Conservation (phyloP, 306 rosid species). For the Adenanthera pavonina region DNA sequence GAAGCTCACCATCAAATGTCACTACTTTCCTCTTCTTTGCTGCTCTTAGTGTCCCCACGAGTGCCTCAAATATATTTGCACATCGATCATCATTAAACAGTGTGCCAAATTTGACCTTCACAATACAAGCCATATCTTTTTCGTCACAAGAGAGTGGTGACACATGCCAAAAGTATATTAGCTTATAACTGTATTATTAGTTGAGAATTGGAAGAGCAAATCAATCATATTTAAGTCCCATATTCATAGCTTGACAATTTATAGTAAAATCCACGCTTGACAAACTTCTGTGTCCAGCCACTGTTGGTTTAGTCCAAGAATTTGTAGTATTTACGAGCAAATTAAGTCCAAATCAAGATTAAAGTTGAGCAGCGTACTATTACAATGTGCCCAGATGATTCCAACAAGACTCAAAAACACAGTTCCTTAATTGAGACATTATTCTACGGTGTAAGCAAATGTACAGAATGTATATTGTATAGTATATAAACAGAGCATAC, state of each 20-base stretch:
- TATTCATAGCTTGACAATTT: not conserved
- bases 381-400: not conserved
- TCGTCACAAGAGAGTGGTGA: conserved; percentile 16
- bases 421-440: not conserved
- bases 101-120: conserved; percentile 87
- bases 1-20: conserved; percentile 82
- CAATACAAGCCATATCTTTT: conserved; percentile 28
- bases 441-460: conserved; percentile 7
- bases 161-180: conserved; percentile 2
- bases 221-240: not conserved
- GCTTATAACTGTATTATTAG: conserved; percentile 1
- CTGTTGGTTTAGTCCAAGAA: not conserved
- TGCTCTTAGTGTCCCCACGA: conserved; percentile 91
- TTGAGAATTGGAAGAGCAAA: not conserved
- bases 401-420: not conserved
- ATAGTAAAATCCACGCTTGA: not conserved
- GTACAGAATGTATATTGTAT: not conserved
- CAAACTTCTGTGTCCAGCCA: not conserved
- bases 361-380: not conserved
- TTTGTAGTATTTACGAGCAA: not conserved
- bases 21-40: conserved; percentile 78
- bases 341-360: conserved; percentile 21
- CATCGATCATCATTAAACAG: conserved; percentile 83
- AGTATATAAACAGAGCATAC: not conserved
- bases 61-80: conserved; percentile 91